Percentiles rank a stretch among this genome's conserved stretches.
These are phyloP conservation scores for Triadica sebifera DNA, from an alignment of 345 rosid genomes.

Conservation along the genomic window DNA sequence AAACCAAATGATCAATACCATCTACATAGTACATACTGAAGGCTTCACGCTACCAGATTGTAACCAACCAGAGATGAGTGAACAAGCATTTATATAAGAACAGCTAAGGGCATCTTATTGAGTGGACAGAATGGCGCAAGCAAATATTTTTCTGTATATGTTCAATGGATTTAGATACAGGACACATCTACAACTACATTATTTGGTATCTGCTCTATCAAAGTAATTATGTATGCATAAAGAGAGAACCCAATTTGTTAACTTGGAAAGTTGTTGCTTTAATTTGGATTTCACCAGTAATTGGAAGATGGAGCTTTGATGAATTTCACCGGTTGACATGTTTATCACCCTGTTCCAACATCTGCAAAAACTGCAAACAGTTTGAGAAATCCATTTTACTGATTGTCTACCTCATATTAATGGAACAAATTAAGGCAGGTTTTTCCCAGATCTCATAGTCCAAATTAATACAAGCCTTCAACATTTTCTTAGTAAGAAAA, in stretches of 20 bases:
- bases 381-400: no score
- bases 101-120: neutral
- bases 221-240: neutral
- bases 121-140: neutral
- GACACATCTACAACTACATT: neutral
- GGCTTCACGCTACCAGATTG: neutral
- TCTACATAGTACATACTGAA: neutral
- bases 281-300: neutral
- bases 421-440: no score
- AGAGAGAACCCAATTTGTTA: neutral
- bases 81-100: neutral
- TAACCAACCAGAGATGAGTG: no score
- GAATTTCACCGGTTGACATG: neutral
- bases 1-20: conserved; percentile 49
- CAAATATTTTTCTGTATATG: neutral
- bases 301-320: neutral
- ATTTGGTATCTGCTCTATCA: neutral
- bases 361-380: neutral
- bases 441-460: no score
- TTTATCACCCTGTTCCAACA: neutral
- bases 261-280: neutral
- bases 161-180: no score
- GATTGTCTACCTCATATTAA: no score
- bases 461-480: neutral
- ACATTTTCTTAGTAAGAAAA: neutral